These are phyloP conservation scores for Hericium erinaceus DNA, from an alignment of 768 basidiomycete genomes.

Conservation along the genomic window DNA sequence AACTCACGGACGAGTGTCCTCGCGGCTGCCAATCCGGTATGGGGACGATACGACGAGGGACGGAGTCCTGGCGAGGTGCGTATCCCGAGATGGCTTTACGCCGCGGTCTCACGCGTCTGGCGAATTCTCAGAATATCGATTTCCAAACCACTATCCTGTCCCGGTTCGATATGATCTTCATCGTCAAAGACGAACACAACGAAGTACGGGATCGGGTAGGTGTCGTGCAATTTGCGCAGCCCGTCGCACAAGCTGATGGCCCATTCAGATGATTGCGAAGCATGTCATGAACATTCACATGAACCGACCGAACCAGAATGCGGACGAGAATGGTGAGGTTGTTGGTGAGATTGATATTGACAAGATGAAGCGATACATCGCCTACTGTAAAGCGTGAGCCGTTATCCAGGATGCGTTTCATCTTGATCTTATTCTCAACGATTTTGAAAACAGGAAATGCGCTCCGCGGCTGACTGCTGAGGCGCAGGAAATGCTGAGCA, in stretches of 20 bases:
- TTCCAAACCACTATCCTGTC: conserved; percentile 98
- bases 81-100: background rate
- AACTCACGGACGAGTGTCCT: conserved; percentile 98
- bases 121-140: conserved; percentile 66
- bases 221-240: conserved; percentile 1
- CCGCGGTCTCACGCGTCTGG: background rate
- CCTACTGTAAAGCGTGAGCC: conserved; percentile 86
- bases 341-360: conserved; percentile 91
- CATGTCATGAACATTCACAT: conserved; percentile 99
- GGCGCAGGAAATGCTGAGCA: conserved; percentile 92
- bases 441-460: conserved; percentile 60
- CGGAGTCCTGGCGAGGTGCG: conserved; percentile 87
- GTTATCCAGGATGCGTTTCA: background rate
- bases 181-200: conserved; percentile 96
- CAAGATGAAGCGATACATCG: conserved; percentile 96
- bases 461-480: conserved; percentile 90
- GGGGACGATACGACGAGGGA: conserved; percentile 95
- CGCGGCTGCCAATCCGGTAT: conserved; percentile 97
- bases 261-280: conserved; percentile 78
- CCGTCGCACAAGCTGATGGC: background rate
- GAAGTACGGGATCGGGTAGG: conserved; percentile 82
- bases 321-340: conserved; percentile 53
- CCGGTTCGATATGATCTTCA: conserved; percentile 99
- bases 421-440: too few relatives aligned
- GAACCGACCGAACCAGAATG: conserved; percentile 69